phyloP scores from a whole-genome alignment of 2,329 filamentous ascomycete species.

The Colletotrichum sp. region DNA sequence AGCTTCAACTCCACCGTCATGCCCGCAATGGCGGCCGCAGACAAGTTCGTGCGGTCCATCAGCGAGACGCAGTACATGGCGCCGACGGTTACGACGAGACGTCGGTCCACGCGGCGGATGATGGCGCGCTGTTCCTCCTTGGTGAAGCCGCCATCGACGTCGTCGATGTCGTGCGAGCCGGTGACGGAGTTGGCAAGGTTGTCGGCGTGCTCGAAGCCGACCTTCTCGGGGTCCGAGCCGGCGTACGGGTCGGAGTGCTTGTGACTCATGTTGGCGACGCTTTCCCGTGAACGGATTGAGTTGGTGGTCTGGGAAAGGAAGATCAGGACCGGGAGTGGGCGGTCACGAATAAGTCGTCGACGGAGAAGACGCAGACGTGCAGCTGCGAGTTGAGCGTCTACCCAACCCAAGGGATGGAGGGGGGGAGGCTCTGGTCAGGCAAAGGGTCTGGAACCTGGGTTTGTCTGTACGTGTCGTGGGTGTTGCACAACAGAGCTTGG shows the following conservation, averaged over 20 bases:
- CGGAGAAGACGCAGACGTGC: background rate
- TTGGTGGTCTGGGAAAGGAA: background rate
- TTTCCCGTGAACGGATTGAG: background rate
- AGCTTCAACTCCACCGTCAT: slow-evolving; percentile 55
- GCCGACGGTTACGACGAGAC: slow-evolving; percentile 66
- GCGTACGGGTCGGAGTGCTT: slow-evolving; percentile 16
- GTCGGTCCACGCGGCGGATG: slow-evolving; percentile 71
- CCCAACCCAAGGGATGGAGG: background rate
- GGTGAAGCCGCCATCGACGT: slow-evolving; percentile 53
- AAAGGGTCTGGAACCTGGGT: background rate
- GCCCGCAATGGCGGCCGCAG: slow-evolving; percentile 74
- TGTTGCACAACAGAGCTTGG: background rate
- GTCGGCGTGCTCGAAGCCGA: slow-evolving; percentile 18
- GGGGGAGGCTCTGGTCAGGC: background rate
- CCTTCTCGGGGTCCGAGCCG: slow-evolving; percentile 22
- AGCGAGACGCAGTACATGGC: slow-evolving; percentile 76
- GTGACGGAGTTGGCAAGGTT: slow-evolving; percentile 9
- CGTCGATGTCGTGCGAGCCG: background rate
- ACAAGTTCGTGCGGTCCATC: slow-evolving; percentile 81
- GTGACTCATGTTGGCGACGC: background rate
- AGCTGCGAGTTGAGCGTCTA: slow-evolving; percentile 8
- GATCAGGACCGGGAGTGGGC: background rate
- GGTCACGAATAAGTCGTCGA: background rate
- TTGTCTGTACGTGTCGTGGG: background rate
- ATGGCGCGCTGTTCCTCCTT: slow-evolving; percentile 70